Percentiles rank a stretch among this genome's conserved stretches.
Evolutionary conservation across 2,329 filamentous ascomycete genomes (phyloP).

Genomic region (Cordyceps cateniannulata): DNA sequence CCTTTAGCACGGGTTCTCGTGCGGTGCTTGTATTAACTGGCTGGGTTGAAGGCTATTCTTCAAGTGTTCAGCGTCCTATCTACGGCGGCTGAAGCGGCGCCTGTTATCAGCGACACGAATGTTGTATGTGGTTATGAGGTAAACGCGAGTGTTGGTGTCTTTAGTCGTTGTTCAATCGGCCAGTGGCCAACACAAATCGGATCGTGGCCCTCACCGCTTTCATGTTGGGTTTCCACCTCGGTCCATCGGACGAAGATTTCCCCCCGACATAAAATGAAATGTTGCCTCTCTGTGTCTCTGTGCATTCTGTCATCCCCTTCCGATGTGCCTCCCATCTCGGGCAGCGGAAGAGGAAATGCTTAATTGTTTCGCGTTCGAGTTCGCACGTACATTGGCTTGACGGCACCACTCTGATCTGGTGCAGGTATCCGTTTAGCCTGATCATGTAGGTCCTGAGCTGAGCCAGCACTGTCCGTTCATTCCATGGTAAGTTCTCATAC

Average conservation of each 20-base stretch:
- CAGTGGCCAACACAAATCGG: neutral
- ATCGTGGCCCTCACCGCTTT: neutral
- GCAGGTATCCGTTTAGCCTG: neutral
- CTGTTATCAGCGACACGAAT: neutral
- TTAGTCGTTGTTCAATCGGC: neutral
- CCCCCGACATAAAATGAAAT: neutral
- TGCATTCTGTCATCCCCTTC: neutral
- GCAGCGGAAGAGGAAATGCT: neutral
- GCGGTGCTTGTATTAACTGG: too few species aligned
- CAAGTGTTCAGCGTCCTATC: slow-evolving; percentile 6
- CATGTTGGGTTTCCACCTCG: neutral
- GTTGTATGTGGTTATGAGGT: neutral
- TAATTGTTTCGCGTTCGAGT: neutral
- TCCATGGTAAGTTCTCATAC: slow-evolving; percentile 13
- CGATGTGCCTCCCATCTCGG: neutral
- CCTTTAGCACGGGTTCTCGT: neutral
- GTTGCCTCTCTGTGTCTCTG: neutral
- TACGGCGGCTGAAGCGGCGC: slow-evolving; percentile 1
- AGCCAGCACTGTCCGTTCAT: neutral
- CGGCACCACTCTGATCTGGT: neutral
- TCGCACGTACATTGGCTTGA: neutral
- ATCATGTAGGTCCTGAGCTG: neutral
- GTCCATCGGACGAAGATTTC: neutral
- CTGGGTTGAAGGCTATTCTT: neutral
- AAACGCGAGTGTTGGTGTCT: neutral